Percentiles rank a stretch among this genome's conserved stretches.
Conservation (phyloP, 345 rosid genomes). For the Ricinus communis region DNA sequence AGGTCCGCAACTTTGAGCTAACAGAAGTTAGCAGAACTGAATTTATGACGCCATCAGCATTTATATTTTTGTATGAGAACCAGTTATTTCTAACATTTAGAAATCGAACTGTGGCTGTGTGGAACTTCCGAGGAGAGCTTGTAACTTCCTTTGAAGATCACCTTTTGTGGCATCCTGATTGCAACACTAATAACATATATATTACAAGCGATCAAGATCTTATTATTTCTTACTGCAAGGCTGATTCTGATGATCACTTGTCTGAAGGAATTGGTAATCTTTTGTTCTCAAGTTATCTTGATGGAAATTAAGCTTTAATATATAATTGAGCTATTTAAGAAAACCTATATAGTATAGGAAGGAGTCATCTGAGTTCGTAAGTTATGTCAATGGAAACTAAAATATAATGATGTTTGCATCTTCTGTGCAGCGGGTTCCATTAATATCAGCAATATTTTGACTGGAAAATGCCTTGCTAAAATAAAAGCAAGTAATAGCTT, state of each 20-base stretch:
- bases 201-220: constrained; percentile 97
- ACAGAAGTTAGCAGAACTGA: constrained; percentile 74
- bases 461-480: constrained; percentile 87
- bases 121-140: constrained; percentile 94
- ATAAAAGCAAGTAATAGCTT: constrained; percentile 57
- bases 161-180: constrained; percentile 91
- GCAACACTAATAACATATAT: constrained; percentile 91
- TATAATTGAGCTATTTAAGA: neutral
- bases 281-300: neutral
- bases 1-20: constrained; percentile 72
- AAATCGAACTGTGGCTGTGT: constrained; percentile 76
- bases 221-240: constrained; percentile 95
- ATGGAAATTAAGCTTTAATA: neutral
- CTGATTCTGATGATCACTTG: constrained; percentile 81
- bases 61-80: constrained; percentile 87
- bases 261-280: constrained; percentile 74
- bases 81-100: constrained; percentile 90
- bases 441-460: constrained; percentile 82
- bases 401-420: neutral
- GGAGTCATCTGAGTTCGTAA: neutral
- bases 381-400: neutral
- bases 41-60: constrained; percentile 93
- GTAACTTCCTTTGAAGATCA: constrained; percentile 98
- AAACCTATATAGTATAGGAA: too few relatives aligned
- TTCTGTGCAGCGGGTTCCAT: constrained; percentile 67